Base-by-base conservation (phyloP, 768 basidiomycete genomes). In the Psilocybe cyanescens region DNA sequence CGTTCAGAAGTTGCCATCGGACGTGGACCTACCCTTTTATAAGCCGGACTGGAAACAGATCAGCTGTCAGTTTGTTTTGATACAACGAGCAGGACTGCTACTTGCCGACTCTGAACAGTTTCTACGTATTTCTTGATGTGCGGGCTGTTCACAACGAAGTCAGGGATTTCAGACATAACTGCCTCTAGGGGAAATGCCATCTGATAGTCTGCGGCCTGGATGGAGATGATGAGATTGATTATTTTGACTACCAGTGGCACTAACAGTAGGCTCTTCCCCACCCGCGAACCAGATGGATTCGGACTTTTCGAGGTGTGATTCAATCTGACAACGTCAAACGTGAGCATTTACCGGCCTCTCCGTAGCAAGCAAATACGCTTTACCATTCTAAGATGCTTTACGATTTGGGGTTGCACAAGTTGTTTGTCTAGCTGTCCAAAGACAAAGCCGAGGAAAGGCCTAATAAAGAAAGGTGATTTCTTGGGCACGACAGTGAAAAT, bases 391-490 rank as follows among this genome's bases (percentile, higher is more conserved):
- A 71, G 39, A 57, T 73, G 68, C 33, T 71, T 72, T 44, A 65
- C 62, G 31, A 79, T 60, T 49, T 72, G 72, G 8, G 71, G 70
- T 8, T 69, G 61, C 1, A 78, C 58, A 3, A 76, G 14, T 29
- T 53, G 50, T 19, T 65, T 65, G 37, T 65, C 67, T 8, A 80
- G 60, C 41, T 65, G 63, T 29, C 57, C 61, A 53, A 78, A 75
- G 16, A 79, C 57, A 1, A 60, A 30, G 8, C 58, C 72, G 33
- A 76, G 62, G 19, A 79, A 41, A 12, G 77, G 75, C 8, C 77
- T 72, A 51, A 82, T 62, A 48, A 76, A 69, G 58, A 77, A 75
- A 0, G 80, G 76, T 1, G 75, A 64, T 17, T 71, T 68, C 16
- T 64, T 45, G 6, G 77, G 76, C 29, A 71, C 67, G 2, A 74